Conservation (phyloP, 78 protist species). For the Chrysochromulina tobinii region DNA sequence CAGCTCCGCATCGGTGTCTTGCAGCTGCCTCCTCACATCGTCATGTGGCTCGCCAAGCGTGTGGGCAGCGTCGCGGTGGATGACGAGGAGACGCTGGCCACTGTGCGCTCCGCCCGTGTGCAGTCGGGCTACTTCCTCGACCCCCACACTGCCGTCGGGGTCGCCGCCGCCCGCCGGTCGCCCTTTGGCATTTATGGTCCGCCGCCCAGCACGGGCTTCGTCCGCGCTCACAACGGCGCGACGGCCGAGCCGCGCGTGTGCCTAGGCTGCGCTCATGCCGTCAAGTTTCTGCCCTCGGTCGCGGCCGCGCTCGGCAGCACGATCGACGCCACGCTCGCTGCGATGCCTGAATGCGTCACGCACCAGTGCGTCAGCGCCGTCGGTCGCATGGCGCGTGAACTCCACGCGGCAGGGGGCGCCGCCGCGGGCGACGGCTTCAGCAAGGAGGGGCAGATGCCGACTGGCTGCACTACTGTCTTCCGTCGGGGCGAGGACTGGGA, state of each 20-base stretch:
- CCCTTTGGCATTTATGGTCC: not conserved
- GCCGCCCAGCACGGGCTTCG: not conserved
- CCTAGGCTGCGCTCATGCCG: not conserved
- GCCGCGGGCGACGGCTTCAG: too few relatives aligned
- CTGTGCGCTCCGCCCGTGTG: not conserved
- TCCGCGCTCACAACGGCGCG: not conserved
- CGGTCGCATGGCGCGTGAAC: too few relatives aligned
- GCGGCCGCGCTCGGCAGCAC: not conserved
- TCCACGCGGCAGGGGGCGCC: too few relatives aligned
- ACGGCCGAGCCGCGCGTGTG: not conserved
- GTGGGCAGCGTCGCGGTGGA: not conserved
- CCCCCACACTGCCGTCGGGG: not conserved
- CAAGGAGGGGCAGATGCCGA: too few relatives aligned
- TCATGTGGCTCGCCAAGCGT: not conserved
- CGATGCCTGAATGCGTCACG: too few relatives aligned
- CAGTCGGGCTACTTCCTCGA: not conserved
- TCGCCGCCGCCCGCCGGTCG: not conserved
- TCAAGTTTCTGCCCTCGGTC: not conserved
- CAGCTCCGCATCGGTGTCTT: not conserved
- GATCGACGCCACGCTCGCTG: too few relatives aligned
- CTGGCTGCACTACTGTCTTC: too few relatives aligned
- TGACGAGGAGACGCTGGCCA: not conserved
- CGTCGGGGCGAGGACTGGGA: too few relatives aligned
- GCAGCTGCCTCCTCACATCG: not conserved
- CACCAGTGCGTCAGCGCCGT: too few relatives aligned